Conservation (phyloP, 2,329 filamentous ascomycete genomes). For the Sporothrix brasiliensis region DNA sequence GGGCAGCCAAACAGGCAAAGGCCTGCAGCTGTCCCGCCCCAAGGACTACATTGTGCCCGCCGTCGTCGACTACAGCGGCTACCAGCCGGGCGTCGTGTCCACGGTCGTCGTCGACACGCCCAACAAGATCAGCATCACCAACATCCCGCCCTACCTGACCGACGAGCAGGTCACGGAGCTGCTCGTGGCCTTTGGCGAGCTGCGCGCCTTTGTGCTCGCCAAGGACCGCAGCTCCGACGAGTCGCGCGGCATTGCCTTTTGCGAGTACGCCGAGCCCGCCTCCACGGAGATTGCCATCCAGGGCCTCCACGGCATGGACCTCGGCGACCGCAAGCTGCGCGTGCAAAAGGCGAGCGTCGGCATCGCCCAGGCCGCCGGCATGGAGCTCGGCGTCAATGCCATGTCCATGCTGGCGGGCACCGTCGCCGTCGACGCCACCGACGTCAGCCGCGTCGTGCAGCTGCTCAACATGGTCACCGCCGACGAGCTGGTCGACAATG, state of each 20-base stretch:
- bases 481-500: conserved; percentile 89
- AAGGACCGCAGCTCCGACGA: conserved; percentile 85
- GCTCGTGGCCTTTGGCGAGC: conserved; percentile 84
- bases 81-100: conserved; percentile 76
- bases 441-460: conserved; percentile 83
- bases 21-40: conserved; percentile 78
- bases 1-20: too few relatives aligned
- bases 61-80: conserved; percentile 70
- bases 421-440: conserved; percentile 70
- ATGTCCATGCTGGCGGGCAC: conserved; percentile 98
- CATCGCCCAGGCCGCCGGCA: conserved; percentile 84
- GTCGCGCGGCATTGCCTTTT: conserved; percentile 94
- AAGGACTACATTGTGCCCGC: conserved; percentile 97
- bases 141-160: conserved; percentile 82
- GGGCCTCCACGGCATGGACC: conserved; percentile 88
- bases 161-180: conserved; percentile 93
- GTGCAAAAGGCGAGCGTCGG: conserved; percentile 90
- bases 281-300: conserved; percentile 85
- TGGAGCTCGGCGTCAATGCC: conserved; percentile 95
- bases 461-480: conserved; percentile 98
- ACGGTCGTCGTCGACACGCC: conserved; percentile 85
- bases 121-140: conserved; percentile 92
- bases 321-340: conserved; percentile 83
- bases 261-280: conserved; percentile 81
- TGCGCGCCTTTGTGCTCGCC: conserved; percentile 88